phyloP scores from a whole-genome alignment of 1,139 yeast species.

The Candida glucosophila region DNA sequence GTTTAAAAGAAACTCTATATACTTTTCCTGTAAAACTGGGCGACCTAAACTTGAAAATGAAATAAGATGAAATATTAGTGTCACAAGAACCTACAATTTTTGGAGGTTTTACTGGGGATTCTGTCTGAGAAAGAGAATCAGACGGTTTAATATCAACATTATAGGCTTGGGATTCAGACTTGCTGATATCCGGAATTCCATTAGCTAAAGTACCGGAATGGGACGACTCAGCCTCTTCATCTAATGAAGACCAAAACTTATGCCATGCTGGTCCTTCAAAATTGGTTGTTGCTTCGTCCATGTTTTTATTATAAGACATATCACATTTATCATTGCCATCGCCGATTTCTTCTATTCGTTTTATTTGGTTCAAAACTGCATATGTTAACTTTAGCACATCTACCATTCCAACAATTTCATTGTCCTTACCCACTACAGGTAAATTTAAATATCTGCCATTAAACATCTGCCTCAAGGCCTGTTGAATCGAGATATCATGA shows the following conservation, averaged over 20 bases:
- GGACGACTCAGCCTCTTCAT: constrained; percentile 47
- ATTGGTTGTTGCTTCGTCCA: constrained; percentile 6
- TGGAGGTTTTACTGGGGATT: constrained; percentile 13
- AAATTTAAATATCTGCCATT: constrained; percentile 80
- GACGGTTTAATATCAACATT: constrained; percentile 47
- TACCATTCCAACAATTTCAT: constrained; percentile 67
- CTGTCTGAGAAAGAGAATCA: constrained; percentile 57
- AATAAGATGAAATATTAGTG: no score
- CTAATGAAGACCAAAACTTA: constrained; percentile 78
- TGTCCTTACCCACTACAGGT: constrained; percentile 64
- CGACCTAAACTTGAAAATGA: constrained; percentile 69
- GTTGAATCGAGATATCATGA: constrained; percentile 57
- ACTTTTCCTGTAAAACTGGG: constrained; percentile 58
- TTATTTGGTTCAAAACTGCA: constrained; percentile 72
- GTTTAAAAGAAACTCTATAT: constrained; percentile 35
- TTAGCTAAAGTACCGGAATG: constrained; percentile 40
- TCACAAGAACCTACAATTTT: no score
- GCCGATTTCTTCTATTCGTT: constrained; percentile 28
- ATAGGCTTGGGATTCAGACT: constrained; percentile 46
- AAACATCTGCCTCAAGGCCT: constrained; percentile 83
- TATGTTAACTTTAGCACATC: constrained; percentile 79
- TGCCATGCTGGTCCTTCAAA: constrained; percentile 84
- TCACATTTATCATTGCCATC: no score
- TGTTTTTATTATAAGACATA: no score
- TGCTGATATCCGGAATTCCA: constrained; percentile 34